phyloP scores from a whole-genome alignment of 768 basidiomycete species.

The Lactarius sp. region DNA sequence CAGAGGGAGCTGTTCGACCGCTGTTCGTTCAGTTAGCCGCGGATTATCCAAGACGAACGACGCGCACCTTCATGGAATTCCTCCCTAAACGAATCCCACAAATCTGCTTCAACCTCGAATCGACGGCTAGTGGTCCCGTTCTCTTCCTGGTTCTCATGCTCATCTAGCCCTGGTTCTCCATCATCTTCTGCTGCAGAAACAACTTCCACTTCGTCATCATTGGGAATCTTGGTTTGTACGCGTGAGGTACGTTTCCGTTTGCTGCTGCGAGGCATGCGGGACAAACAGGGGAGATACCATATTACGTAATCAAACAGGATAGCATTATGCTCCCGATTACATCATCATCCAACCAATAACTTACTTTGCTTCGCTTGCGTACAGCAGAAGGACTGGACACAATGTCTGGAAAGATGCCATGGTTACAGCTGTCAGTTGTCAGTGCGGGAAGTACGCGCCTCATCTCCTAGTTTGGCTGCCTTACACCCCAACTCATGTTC shows the following conservation, averaged over 20 bases:
- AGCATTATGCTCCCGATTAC: neutral
- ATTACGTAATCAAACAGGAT: constrained; percentile 4
- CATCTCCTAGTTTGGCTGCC: neutral
- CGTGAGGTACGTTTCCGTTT: constrained; percentile 21
- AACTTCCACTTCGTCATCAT: neutral
- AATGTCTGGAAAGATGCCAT: constrained; percentile 33
- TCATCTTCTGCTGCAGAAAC: constrained; percentile 4
- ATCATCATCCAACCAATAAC: neutral
- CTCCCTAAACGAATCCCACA: constrained; percentile 23
- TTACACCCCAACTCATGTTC: neutral
- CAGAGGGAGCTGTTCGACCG: constrained; percentile 24
- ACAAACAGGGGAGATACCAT: too few species aligned
- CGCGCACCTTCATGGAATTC: constrained; percentile 22
- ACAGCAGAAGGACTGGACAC: neutral
- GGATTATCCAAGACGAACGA: neutral
- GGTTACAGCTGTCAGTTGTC: constrained; percentile 29
- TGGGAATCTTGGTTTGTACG: constrained; percentile 1
- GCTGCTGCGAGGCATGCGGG: constrained; percentile 10
- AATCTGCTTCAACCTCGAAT: constrained; percentile 12
- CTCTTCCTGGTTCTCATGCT: neutral
- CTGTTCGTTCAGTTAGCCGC: neutral
- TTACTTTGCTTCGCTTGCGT: too few species aligned
- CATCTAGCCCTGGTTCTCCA: constrained; percentile 6
- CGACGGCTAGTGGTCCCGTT: neutral
- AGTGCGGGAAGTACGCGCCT: constrained; percentile 30